Evolutionary conservation across 148 eudicot species (phyloP).

Genomic region (Talinum fruticosum): DNA sequence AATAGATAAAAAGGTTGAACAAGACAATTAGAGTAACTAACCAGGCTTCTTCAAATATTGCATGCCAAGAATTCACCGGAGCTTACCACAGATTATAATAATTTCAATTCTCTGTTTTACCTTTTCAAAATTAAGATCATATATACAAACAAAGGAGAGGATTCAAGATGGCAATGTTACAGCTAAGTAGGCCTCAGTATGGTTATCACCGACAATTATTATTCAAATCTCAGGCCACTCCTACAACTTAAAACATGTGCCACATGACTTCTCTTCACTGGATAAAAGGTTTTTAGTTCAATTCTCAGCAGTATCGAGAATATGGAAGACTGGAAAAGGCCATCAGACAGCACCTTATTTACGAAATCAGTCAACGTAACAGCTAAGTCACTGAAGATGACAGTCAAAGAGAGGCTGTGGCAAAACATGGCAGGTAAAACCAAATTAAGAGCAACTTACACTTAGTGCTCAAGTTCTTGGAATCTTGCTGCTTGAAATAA

Average conservation of each 20-base stretch:
- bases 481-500: conserved; percentile 99
- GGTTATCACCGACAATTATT: neutral
- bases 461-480: conserved; percentile 87
- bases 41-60: neutral
- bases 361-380: neutral
- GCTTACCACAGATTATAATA: neutral
- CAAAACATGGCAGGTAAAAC: conserved; percentile 5
- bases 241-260: neutral
- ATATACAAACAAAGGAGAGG: neutral
- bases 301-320: neutral
- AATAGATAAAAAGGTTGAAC: neutral
- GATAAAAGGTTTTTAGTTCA: neutral
- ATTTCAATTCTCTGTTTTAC: neutral
- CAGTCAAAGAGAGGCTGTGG: conserved; percentile 1
- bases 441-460: conserved; percentile 46
- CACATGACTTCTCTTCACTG: neutral
- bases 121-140: neutral
- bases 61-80: neutral
- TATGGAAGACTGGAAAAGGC: neutral
- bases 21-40: neutral
- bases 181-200: neutral
- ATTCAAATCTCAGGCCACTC: neutral
- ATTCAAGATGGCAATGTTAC: neutral
- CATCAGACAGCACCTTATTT: neutral
- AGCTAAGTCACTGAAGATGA: neutral